Evolutionary conservation across 2,329 filamentous ascomycete species (phyloP), one percentile per base, ranked within the genome.

Genomic region (Hypoxylon sp.): DNA sequence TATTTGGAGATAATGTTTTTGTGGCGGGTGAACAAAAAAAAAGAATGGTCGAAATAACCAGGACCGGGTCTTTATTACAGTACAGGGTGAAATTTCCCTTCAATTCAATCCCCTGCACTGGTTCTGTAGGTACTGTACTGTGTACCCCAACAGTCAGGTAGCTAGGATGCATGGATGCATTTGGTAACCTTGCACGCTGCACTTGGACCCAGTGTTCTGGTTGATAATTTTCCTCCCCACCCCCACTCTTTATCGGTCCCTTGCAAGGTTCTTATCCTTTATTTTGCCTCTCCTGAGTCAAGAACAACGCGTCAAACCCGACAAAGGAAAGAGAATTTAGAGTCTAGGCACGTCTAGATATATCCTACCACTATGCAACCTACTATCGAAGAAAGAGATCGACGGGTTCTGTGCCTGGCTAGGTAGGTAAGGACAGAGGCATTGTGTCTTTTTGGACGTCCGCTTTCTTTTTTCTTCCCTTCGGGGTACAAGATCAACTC

Each of bases 271-370:
- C n/a, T 40, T 35, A 41, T 52, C 35, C 32, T 51, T 50, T 51
- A 40, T 56, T n/a, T 59, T 25, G 45, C 45, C 48, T 43, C 52
- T 42, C 42, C 47, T 47, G 51, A 58, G 35, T 58, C 51, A 58
- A 38, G 37, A 25, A 32, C 30, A 21, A 38, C 30, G n/a, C n/a
- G n/a, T n/a, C n/a, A n/a, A n/a, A n/a, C n/a, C n/a, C n/a, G n/a
- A n/a, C 45, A 46, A 49, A 19, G 48, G 30, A 56, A 45, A 48
- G 19, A 36, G 16, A 16, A 21, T 19, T 12, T 13, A 43, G 16
- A 48, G 26, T 34, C 31, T 46, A 52, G 37, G 11, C 32, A 29
- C 20, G 25, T 9, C 16, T 12, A 31, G n/a, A 25, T 43, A 25
- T 44, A n/a, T 7, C 29, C 23, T 27, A 20, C 32, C 16, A 21